Conservation (phyloP, 2,329 filamentous ascomycete genomes). For the Neobulgaria alba region DNA sequence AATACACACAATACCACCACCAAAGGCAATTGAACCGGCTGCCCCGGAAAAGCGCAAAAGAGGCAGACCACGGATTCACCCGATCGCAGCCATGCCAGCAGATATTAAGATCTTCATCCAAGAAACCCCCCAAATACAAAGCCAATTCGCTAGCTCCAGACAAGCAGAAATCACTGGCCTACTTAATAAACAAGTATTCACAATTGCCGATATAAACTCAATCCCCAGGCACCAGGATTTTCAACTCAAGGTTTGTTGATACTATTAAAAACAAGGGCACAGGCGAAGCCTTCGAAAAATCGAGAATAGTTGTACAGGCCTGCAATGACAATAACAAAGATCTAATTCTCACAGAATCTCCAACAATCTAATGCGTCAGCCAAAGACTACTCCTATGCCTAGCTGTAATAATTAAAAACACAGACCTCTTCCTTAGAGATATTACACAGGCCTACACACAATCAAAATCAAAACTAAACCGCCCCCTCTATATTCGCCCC, state of each 20-base stretch:
- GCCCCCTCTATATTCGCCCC: neutral
- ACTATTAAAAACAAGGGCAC: neutral
- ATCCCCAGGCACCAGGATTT: neutral
- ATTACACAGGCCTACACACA: conserved; percentile 3
- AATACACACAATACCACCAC: no score
- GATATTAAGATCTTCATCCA: no score
- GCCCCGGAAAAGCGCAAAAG: no score
- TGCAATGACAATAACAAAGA: conserved; percentile 9
- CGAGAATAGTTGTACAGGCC: conserved; percentile 3
- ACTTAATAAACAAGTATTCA: conserved; percentile 3
- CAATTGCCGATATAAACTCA: neutral
- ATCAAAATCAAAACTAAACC: neutral
- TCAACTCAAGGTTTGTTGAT: neutral
- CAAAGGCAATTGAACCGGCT: no score
- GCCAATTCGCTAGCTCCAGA: no score
- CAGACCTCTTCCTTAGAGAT: conserved; percentile 1
- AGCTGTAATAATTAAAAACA: neutral
- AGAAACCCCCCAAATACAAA: no score
- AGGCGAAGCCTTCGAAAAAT: conserved; percentile 1
- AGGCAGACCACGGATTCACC: no score
- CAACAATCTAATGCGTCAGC: conserved; percentile 7
- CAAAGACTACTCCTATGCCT: conserved; percentile 2
- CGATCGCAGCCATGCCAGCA: no score
- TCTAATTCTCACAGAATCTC: conserved; percentile 6
- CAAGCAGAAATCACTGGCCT: neutral